These are phyloP conservation scores for Blastomyces emzantsi DNA, from an alignment of 2,329 filamentous ascomycete genomes.

Conservation along the genomic window DNA sequence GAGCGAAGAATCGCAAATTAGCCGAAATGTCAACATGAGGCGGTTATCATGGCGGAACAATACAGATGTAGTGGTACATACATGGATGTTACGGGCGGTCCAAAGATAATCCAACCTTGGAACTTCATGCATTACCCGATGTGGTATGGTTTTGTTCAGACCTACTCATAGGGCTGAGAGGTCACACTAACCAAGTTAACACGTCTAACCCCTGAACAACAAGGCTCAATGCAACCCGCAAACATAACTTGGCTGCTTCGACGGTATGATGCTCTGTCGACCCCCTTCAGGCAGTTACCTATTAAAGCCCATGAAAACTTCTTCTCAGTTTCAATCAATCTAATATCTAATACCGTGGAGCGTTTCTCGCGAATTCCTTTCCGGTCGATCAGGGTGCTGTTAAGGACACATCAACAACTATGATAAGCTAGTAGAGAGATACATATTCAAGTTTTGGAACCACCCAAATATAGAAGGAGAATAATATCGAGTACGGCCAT, in stretches of 20 bases:
- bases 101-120: neutral
- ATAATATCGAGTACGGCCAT: neutral
- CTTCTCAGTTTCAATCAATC: neutral
- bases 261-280: neutral
- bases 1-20: neutral
- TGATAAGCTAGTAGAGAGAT: neutral
- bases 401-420: neutral
- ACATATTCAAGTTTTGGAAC: neutral
- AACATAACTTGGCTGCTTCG: neutral
- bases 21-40: neutral
- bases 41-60: neutral
- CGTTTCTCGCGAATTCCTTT: neutral
- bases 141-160: neutral
- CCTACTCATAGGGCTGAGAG: neutral
- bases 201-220: neutral
- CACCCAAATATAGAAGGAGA: neutral
- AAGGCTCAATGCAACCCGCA: neutral
- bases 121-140: neutral
- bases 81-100: neutral
- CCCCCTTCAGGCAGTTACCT: neutral
- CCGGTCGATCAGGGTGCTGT: neutral
- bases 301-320: too few relatives aligned
- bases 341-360: neutral
- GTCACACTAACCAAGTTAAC: neutral
- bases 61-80: neutral